A percentile compares a stretch with the other conserved stretches of the same genome.
Conservation (phyloP, 768 basidiomycete genomes). For the Hypholoma fasciculare region DNA sequence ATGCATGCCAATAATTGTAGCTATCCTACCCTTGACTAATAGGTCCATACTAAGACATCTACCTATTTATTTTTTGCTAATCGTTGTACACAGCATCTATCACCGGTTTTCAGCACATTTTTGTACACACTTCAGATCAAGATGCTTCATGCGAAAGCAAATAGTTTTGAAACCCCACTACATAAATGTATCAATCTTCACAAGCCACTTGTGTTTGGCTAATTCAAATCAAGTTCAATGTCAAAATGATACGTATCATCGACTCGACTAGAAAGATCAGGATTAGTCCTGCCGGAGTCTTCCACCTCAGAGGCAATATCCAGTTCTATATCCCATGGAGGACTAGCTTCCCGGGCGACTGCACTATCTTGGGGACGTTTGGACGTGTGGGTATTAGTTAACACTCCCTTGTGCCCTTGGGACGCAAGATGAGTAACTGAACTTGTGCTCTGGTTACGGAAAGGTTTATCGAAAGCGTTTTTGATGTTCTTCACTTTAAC, state of each 20-base stretch:
- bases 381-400: too few species aligned
- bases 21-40: too few species aligned
- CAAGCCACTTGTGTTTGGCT: neutral
- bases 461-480: constrained; percentile 89
- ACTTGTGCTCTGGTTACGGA: constrained; percentile 68
- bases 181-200: neutral
- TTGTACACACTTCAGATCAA: too few species aligned
- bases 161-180: too few species aligned
- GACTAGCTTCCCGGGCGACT: too few species aligned
- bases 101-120: too few species aligned
- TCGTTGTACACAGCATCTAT: neutral
- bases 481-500: constrained; percentile 90
- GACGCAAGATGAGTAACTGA: constrained; percentile 15
- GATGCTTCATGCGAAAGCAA: too few species aligned
- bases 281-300: neutral
- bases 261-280: neutral
- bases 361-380: too few species aligned
- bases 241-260: constrained; percentile 27
- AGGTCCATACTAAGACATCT: too few species aligned
- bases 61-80: neutral
- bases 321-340: neutral
- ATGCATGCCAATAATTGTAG: too few species aligned
- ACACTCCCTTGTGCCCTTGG: too few species aligned
- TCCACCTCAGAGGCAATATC: neutral
- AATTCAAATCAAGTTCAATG: constrained; percentile 50